phyloP scores from a whole-genome alignment of 345 rosid genomes.

The Lepidium sativum region DNA sequence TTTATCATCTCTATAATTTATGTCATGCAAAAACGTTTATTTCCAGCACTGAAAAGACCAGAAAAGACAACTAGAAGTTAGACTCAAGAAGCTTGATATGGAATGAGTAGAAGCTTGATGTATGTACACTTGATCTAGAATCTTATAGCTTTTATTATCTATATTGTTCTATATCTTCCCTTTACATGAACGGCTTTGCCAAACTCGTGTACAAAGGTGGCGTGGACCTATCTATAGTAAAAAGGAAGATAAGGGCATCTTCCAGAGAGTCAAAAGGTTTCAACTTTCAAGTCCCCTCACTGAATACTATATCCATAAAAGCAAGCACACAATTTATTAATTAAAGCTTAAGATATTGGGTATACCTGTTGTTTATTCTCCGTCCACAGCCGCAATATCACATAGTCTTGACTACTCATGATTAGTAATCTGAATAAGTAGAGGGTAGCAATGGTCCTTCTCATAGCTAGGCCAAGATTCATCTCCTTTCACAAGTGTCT shows the following conservation, averaged over 20 bases:
- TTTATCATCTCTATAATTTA: background rate
- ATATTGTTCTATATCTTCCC: background rate
- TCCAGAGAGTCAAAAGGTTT: constrained; percentile 27
- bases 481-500: constrained; percentile 41
- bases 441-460: constrained; percentile 69
- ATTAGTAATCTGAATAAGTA: constrained; percentile 51
- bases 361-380: constrained; percentile 17
- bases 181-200: constrained; percentile 17
- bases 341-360: constrained; percentile 11
- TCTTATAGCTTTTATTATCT: constrained; percentile 10
- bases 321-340: too few species aligned
- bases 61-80: background rate
- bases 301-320: too few species aligned
- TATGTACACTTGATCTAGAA: constrained; percentile 7
- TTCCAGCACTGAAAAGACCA: background rate
- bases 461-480: constrained; percentile 62
- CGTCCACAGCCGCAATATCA: constrained; percentile 6
- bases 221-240: constrained; percentile 16
- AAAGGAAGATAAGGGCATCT: constrained; percentile 42
- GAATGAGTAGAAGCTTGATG: constrained; percentile 3
- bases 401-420: background rate
- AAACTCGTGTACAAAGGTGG: constrained; percentile 4
- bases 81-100: background rate
- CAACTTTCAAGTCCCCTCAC: constrained; percentile 26
- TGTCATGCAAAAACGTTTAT: background rate